phyloP scores from a whole-genome alignment of 108 stramenopile species.

The Nannochloropsis gaditana region DNA sequence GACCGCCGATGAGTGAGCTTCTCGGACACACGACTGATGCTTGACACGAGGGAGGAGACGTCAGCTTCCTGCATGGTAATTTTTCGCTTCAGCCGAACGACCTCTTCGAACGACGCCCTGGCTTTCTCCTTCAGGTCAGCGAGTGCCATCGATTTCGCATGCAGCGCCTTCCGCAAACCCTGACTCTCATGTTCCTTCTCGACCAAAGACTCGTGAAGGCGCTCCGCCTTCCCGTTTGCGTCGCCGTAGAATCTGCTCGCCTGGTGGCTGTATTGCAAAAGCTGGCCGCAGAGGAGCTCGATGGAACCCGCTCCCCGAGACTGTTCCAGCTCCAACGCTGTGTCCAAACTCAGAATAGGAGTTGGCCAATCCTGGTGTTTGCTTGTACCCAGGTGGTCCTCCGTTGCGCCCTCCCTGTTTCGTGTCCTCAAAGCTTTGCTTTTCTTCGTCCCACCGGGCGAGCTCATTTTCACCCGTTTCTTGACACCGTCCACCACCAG shows the following conservation, averaged over 20 bases:
- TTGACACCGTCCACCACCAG: background rate
- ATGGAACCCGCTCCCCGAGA: background rate
- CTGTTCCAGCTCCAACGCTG: conserved; percentile 19
- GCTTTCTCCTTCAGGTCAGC: background rate
- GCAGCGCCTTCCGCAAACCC: background rate
- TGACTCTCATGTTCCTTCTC: background rate
- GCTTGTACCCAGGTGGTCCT: background rate
- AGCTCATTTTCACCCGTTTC: background rate
- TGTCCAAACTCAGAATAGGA: background rate
- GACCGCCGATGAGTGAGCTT: background rate
- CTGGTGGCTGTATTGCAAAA: background rate
- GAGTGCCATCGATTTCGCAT: background rate
- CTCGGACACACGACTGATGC: background rate
- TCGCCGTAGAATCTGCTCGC: background rate
- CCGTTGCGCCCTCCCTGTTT: background rate
- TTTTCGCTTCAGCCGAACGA: background rate
- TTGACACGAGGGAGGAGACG: background rate
- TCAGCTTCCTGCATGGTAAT: background rate
- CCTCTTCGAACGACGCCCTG: background rate
- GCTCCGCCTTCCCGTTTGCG: background rate
- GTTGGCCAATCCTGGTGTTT: too few species aligned
- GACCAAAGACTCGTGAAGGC: background rate
- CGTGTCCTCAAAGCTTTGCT: background rate
- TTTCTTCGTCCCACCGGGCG: background rate
- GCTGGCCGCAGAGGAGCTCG: background rate